Conservation (phyloP, 306 rosid species). For the Malus domestica region DNA sequence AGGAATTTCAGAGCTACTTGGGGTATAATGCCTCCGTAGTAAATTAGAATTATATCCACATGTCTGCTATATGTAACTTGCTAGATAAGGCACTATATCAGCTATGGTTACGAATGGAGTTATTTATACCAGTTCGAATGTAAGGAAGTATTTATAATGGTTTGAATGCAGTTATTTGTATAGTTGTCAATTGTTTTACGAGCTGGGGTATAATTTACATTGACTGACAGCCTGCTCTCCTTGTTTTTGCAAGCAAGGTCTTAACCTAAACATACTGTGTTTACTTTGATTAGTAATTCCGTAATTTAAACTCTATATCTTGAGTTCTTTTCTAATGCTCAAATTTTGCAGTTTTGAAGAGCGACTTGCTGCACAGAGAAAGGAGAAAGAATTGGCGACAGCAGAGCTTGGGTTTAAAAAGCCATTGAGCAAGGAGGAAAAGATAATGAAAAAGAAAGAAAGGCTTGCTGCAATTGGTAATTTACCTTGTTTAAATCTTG, state of each 20-base stretch:
- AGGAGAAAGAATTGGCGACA: constrained; percentile 66
- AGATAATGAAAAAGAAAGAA: constrained; percentile 76
- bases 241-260: constrained; percentile 2
- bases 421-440: constrained; percentile 87
- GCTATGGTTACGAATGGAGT: not conserved
- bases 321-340: not conserved
- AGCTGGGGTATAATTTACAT: not conserved
- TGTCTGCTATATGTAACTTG: not conserved
- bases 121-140: not conserved
- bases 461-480: constrained; percentile 98
- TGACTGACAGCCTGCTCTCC: not conserved
- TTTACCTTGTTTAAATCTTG: constrained; percentile 16
- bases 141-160: not conserved
- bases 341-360: constrained; percentile 72
- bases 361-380: constrained; percentile 92
- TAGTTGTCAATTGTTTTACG: not conserved
- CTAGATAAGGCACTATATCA: not conserved
- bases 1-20: not conserved
- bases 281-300: not conserved
- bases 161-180: not conserved
- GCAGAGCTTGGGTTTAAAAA: constrained; percentile 80
- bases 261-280: constrained; percentile 4
- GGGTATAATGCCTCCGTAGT: not conserved
- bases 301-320: not conserved
- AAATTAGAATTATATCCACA: not conserved